A percentile compares a stretch with the other conserved stretches of the same genome.
Conservation (phyloP, 768 basidiomycete genomes). For the Leccinum uliginosum region DNA sequence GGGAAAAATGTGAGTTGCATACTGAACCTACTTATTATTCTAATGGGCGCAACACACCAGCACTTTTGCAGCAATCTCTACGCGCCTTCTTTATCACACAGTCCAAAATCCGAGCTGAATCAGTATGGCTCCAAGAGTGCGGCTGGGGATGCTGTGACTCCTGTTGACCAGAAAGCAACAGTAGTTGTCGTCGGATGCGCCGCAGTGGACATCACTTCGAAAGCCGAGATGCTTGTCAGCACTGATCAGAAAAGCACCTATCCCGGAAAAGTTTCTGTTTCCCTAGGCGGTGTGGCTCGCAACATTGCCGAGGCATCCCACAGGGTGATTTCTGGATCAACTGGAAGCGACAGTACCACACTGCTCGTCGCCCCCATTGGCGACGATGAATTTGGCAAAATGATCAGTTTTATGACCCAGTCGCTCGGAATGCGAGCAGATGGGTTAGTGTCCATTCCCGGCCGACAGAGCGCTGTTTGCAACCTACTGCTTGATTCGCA, state of each 20-base stretch:
- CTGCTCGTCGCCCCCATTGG: constrained; percentile 77
- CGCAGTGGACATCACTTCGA: constrained; percentile 83
- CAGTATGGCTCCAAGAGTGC: background rate
- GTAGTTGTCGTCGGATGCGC: constrained; percentile 81
- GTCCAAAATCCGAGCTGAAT: background rate
- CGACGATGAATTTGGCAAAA: constrained; percentile 67
- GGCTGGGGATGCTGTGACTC: background rate
- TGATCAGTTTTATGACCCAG: constrained; percentile 55
- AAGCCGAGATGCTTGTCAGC: constrained; percentile 30
- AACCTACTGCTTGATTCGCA: constrained; percentile 73
- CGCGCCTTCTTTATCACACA: background rate
- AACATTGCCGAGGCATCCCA: constrained; percentile 92
- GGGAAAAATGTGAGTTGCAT: constrained; percentile 16
- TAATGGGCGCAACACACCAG: constrained; percentile 10
- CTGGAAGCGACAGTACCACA: constrained; percentile 30
- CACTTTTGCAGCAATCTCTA: constrained; percentile 4
- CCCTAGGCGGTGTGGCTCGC: constrained; percentile 88
- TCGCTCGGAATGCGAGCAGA: constrained; percentile 77
- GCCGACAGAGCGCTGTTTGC: constrained; percentile 71
- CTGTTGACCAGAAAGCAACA: constrained; percentile 32
- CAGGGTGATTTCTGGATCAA: constrained; percentile 43
- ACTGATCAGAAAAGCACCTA: constrained; percentile 63
- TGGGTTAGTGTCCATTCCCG: constrained; percentile 50
- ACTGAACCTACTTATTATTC: background rate
- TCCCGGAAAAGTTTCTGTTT: constrained; percentile 69